Evolutionary conservation across 805 yeast genomes (phyloP), one percentile per base, ranked within the genome.

Genomic region (Candida ipomoeae): DNA sequence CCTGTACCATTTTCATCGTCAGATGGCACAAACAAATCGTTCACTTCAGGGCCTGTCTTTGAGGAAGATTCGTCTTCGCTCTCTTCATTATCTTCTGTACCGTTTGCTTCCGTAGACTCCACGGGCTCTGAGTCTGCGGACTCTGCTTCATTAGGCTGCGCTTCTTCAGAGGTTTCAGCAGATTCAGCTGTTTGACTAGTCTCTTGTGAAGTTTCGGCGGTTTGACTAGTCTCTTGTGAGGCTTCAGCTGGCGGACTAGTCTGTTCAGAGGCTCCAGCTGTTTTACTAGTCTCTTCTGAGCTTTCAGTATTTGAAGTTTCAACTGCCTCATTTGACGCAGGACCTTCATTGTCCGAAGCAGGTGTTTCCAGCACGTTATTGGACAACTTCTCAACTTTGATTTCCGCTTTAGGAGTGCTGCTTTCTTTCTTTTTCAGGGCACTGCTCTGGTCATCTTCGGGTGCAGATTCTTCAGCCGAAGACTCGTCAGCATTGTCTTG

Each of bases 1-100:
- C 54, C 57, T 23, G 31, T 50, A 3, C 32, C 50, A 32, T 48
- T 56, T 2, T 56, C 60, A 3, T 50, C 55, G 14, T 54, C 57
- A 3, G 51, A 48, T 3, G 36, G 59, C 6, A 54, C 54, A 37
- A 55, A 55, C 35, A 56, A 38, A 10, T 44, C 46, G 33, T 55
- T 52, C 5, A 46, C 39, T 15, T 48, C 55, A 15, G 35, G 46
- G 7, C 15, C 17, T 35, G 11, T 31, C 45, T 32, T 14, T 8
- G 46, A 14, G 5, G 15, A 8, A n/a, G 54, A 14, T 41, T 26
- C 32, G 14, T 11, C 26, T 11, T 51, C 50, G 17, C 18, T 15
- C 49, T 34, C 39, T 43, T 32, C 10, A 10, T 6, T 23, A 15
- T 33, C 39, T 7, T n/a, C 17, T 14, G 15, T 10, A 20, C n/a